These are phyloP conservation scores for Podochytrium sp. DNA, from an alignment of 192 early-diverging fungal genomes.

Conservation along the genomic window DNA sequence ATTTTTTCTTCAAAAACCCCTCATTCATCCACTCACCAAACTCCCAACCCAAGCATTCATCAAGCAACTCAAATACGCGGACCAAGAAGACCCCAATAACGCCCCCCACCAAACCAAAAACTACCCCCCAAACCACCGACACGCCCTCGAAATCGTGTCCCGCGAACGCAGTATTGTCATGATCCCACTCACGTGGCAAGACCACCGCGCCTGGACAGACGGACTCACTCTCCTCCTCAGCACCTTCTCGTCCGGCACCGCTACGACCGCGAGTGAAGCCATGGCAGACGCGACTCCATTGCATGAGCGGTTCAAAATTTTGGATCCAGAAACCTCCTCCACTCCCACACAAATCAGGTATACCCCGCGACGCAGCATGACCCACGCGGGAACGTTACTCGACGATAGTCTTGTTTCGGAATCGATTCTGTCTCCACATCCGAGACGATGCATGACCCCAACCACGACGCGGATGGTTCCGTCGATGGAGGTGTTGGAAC, in stretches of 20 bases:
- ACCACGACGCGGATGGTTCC: not conserved
- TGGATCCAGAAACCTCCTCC: not conserved
- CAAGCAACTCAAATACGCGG: not conserved
- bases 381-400: not conserved
- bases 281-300: not conserved
- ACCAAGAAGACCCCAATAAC: not conserved
- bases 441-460: not conserved
- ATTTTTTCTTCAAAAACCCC: not conserved
- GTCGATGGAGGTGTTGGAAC: too few relatives aligned
- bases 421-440: not conserved
- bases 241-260: not conserved
- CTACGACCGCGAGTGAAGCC: not conserved
- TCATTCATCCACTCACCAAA: not conserved
- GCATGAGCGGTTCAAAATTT: conserved; percentile 28
- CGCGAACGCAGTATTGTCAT: conserved; percentile 37
- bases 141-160: conserved; percentile 43
- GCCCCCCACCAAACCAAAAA: conserved; percentile 28
- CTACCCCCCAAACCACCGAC: conserved; percentile 42
- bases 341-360: not conserved
- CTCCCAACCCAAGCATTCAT: not conserved
- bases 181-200: conserved; percentile 49
- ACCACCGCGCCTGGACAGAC: conserved; percentile 44
- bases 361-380: not conserved
- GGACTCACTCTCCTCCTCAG: conserved; percentile 41
- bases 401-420: not conserved